Conservation (phyloP, 257 asterid species). For the Solanum chilense region DNA sequence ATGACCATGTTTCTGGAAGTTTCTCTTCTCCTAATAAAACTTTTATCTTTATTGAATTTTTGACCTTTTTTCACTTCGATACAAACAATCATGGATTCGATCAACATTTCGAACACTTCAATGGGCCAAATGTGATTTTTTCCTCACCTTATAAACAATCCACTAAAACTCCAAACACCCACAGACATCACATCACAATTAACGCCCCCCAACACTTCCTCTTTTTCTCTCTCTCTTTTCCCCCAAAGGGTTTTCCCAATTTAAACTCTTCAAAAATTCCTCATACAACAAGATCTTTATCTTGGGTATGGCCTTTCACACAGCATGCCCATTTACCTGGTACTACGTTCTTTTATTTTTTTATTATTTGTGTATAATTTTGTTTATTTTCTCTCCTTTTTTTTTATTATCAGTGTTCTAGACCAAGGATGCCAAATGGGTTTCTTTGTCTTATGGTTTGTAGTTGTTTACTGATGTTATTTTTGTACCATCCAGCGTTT, state of each 20-base stretch:
- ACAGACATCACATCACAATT: background rate
- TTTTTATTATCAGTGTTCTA: background rate
- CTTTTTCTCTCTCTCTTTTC: constrained; percentile 3
- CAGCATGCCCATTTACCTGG: constrained; percentile 99
- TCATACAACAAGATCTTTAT: constrained; percentile 9
- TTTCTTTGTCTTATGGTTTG: constrained; percentile 4
- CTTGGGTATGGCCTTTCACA: constrained; percentile 85
- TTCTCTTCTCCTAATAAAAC: background rate
- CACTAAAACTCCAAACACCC: constrained; percentile 3
- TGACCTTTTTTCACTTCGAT: background rate
- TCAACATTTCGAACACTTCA: background rate
- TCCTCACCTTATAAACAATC: background rate
- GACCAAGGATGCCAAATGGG: background rate
- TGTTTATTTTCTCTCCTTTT: background rate
- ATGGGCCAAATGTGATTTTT: constrained; percentile 1
- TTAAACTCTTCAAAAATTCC: constrained; percentile 15
- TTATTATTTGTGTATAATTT: background rate
- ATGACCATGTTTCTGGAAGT: background rate
- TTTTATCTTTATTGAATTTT: background rate
- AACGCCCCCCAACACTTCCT: background rate
- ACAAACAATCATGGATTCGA: background rate
- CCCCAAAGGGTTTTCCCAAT: background rate
- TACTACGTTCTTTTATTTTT: constrained; percentile 12
- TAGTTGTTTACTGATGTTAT: background rate
- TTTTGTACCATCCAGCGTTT: background rate